Evolutionary conservation across 1,139 yeast species (phyloP).

Genomic region (Debaryomyces robertsiae): DNA sequence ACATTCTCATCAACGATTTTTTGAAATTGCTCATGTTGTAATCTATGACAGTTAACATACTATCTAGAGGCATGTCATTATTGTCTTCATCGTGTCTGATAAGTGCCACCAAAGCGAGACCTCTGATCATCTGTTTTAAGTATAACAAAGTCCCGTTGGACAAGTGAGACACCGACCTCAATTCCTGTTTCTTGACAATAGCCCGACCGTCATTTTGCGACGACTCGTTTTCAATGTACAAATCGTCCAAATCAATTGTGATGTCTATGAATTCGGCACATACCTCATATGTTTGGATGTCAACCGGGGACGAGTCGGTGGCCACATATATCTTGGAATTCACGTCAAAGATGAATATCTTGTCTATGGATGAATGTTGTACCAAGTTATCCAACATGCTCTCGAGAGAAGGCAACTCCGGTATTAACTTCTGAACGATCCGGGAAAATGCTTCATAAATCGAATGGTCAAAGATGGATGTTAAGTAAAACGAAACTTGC

Average conservation of each 20-base stretch:
- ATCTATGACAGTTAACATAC: conserved; percentile 75
- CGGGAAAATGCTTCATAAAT: conserved; percentile 94
- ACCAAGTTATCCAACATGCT: conserved; percentile 86
- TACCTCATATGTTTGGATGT: conserved; percentile 91
- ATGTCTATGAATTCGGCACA: conserved; percentile 97
- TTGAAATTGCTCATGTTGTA: conserved; percentile 85
- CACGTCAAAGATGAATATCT: conserved; percentile 88
- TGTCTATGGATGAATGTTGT: conserved; percentile 87
- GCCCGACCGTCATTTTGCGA: conserved; percentile 15
- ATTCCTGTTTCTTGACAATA: conserved; percentile 28
- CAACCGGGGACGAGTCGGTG: conserved; percentile 94
- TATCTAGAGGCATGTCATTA: conserved; percentile 50
- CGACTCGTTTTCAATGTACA: conserved; percentile 51
- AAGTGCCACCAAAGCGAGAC: conserved; percentile 86
- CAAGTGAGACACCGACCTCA: conserved; percentile 71
- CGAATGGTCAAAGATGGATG: conserved; percentile 93
- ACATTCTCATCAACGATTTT: conserved; percentile 76
- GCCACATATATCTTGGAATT: conserved; percentile 95
- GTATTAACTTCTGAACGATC: conserved; percentile 86
- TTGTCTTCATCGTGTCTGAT: conserved; percentile 62
- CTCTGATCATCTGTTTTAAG: conserved; percentile 88
- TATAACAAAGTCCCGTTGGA: conserved; percentile 84
- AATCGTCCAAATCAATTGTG: conserved; percentile 81
- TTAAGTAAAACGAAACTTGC: conserved; percentile 85
- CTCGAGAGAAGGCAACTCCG: conserved; percentile 86